Base-by-base conservation (phyloP, 768 basidiomycete species). In the Lactarius sp. region DNA sequence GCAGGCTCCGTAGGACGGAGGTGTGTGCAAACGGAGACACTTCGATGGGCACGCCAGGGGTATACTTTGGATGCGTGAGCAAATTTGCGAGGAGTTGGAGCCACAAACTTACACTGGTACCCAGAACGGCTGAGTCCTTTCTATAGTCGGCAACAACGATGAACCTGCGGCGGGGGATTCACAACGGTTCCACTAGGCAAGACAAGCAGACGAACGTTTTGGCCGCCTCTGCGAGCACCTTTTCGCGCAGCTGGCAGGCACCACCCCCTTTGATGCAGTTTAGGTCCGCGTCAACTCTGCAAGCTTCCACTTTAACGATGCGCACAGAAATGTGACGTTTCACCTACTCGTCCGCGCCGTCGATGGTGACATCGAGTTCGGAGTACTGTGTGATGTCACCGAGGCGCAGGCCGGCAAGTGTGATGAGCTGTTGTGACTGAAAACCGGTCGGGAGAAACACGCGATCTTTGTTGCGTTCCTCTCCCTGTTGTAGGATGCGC, bases 211-310 rank as follows among this genome's bases (percentile, higher is more conserved):
- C 85, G 62, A 61, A 92, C 85, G 89, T 93, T 65, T 82, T 81
- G 12, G 97, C 97, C 37, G 94, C 95, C 74, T 99, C 97, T 1
- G 97, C 97, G 14, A 99, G 83, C 7, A 99, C 94, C 74, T 99
- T 99, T 77, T 99, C 97, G 34, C 95, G 84, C 39, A 98, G 77
- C 69, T 98, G 97, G 73, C 96, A 98, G 1, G 94, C 96, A 2
- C 96, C 96, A 61, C 96, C 96, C 7, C 92, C 96, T 76, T 99
- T 98, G 77, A 99, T 95, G 65, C 90, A 90, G 75, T 98, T 95
- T 56, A 99, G 79, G 46, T 84, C 75, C 47, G 80, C 74, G 73
- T 98, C 94, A 27, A 97, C 93, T 76, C 94, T 96, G 71, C 36
- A 51, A 12, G 8, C n/a, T 20, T 49, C 18, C 39, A 39, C 55